Conservation (phyloP, 75 land plant genomes). For the Cryptomeria japonica region DNA sequence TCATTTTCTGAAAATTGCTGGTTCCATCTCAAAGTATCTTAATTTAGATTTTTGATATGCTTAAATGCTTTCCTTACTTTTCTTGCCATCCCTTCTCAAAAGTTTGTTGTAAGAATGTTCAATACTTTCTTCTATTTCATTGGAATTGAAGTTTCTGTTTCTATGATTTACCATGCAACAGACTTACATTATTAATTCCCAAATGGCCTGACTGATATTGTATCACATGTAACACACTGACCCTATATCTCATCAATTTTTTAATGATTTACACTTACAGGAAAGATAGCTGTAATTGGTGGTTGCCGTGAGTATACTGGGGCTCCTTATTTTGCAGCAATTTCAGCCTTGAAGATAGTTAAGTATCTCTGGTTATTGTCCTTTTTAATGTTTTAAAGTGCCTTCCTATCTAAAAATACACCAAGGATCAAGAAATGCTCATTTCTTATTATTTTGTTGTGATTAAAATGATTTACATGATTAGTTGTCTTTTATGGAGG, state of each 20-base stretch:
- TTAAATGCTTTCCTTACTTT: neutral
- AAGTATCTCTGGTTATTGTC: constrained; percentile 10
- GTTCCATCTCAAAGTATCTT: neutral
- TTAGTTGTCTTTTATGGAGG: neutral
- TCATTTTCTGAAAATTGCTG: neutral
- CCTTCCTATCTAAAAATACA: neutral
- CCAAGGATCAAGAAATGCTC: neutral
- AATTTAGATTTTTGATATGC: neutral
- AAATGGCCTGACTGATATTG: neutral
- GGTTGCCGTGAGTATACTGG: constrained; percentile 99
- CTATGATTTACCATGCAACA: neutral
- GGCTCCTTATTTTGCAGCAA: constrained; percentile 94
- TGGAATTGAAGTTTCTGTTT: neutral
- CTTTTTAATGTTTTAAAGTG: neutral
- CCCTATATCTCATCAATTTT: neutral
- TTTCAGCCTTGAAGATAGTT: constrained; percentile 93
- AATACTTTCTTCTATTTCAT: neutral
- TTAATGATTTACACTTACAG: constrained; percentile 42
- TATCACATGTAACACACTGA: neutral
- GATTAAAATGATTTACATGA: neutral
- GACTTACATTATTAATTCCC: neutral
- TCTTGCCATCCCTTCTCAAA: neutral
- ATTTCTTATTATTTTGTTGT: neutral
- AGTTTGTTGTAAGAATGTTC: neutral
- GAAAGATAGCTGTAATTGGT: constrained; percentile 94